Base-by-base conservation (phyloP, 2,329 filamentous ascomycete genomes). In the Sporothrix pseudoabietina region DNA sequence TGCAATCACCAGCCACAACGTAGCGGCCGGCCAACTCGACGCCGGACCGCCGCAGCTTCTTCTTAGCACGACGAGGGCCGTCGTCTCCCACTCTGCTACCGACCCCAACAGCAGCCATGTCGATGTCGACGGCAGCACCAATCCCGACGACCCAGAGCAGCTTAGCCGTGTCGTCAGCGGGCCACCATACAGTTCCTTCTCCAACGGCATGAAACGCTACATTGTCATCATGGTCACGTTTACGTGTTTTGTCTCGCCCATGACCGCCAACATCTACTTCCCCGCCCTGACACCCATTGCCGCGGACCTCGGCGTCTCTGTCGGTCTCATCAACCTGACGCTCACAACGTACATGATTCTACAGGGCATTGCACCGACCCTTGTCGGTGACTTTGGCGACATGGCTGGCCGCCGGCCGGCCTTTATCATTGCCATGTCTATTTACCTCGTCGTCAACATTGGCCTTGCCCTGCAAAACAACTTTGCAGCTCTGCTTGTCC, bases 351-450 rank as follows among this genome's bases (percentile, higher is more conserved):
- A 88, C 78, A 88, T 89, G 87, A 85, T 91, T 72, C 83, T 91
- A 61, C 89, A 91, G 78, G 89, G 85, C 22, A 79, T 92, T 1
- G 84, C 89, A 0, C 90, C 89, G 0, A 87, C 86, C 6, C 78
- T 91, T 14, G 86, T 89, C 63, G 90, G 89, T 3, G 87, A 89
- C 73, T 86, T 91, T 55, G 87, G 87, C 6, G 89, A 92, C 78
- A 84, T 83, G 76, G 84, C 85, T 3, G 89, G 90, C 9, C 84
- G 89, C 41, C 83, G 89, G n/a, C 89, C 88, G 0, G 88, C 88
- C 3, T 90, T 89, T 74, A 83, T 90, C 32, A 78, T 90, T 39
- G 84, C 85, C 32, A 88, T 91, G 73, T 74, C 81, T 65, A 85
- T 90, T 30, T 91, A 89, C 77, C 78, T 89, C 0, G 81, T 82